Conservation (phyloP, 176 grass and related monocot species). For the Guadua angustifolia region DNA sequence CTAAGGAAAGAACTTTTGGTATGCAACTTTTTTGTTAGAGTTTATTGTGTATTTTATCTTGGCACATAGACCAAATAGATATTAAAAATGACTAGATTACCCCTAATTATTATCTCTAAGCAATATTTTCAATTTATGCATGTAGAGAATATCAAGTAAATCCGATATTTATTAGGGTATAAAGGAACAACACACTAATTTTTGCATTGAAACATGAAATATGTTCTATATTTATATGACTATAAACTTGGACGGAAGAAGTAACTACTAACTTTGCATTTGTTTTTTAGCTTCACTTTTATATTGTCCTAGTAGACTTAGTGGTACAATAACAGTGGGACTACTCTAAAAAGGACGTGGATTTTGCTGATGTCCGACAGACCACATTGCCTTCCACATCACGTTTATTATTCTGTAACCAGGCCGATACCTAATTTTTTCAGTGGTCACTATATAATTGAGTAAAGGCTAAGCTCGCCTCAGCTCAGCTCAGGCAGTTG, state of each 20-base stretch:
- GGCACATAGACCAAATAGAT: too few relatives aligned
- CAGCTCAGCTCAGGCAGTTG: neutral
- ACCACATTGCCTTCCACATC: conserved; percentile 28
- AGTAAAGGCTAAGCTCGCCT: conserved; percentile 12
- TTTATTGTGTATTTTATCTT: too few relatives aligned
- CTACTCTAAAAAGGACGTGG: neutral
- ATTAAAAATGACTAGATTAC: too few relatives aligned
- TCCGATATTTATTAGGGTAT: too few relatives aligned
- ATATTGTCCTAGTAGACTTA: neutral
- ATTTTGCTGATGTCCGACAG: conserved; percentile 14
- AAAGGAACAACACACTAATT: too few relatives aligned
- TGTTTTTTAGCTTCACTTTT: neutral
- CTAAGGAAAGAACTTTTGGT: neutral
- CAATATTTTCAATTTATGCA: too few relatives aligned
- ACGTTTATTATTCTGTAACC: conserved; percentile 30
- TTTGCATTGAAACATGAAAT: too few relatives aligned
- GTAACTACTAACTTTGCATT: neutral
- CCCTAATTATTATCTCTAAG: too few relatives aligned
- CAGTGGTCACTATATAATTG: neutral
- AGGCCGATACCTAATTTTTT: conserved; percentile 21
- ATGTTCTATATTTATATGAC: too few relatives aligned
- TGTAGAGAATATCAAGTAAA: too few relatives aligned
- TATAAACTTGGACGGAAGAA: too few relatives aligned
- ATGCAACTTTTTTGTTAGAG: neutral
- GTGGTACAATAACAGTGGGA: neutral